A percentile compares a stretch with the other conserved stretches of the same genome.
These are phyloP conservation scores for Hypsizygus ulmarius DNA, from an alignment of 1,284 basidiomycete genomes.

Conservation along the genomic window DNA sequence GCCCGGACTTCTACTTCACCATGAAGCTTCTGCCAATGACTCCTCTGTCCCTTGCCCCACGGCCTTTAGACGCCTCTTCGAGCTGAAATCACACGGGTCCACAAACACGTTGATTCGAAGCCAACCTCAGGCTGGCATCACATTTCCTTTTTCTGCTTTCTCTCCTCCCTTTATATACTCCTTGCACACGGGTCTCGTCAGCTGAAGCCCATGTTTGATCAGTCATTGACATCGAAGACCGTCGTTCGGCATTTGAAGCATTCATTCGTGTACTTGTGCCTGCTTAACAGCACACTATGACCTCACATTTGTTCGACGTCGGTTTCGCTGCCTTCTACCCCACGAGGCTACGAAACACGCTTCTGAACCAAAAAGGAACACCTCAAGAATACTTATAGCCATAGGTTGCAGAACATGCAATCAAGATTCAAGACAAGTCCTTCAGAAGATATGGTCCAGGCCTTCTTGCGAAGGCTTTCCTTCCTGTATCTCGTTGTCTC, in stretches of 20 bases:
- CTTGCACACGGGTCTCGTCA: too few species aligned
- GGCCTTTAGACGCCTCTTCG: too few species aligned
- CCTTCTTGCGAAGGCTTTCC: neutral
- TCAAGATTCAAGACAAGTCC: neutral
- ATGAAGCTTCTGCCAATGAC: too few species aligned
- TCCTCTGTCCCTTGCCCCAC: too few species aligned
- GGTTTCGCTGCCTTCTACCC: constrained; percentile 3
- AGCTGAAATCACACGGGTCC: too few species aligned
- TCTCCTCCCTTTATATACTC: too few species aligned
- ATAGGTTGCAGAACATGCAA: neutral
- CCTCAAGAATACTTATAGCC: neutral
- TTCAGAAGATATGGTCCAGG: neutral
- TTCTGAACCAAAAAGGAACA: constrained; percentile 1
- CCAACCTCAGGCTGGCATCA: too few species aligned
- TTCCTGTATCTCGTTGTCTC: constrained; percentile 5
- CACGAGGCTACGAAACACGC: constrained; percentile 9
- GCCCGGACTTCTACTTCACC: too few species aligned
- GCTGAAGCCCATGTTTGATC: too few species aligned
- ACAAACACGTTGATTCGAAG: too few species aligned
- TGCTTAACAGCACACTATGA: constrained; percentile 7
- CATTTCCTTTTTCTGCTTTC: too few species aligned
- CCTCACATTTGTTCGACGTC: neutral
- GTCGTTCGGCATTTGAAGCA: neutral
- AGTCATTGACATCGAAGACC: neutral
- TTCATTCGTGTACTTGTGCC: neutral